Evolutionary conservation across 73 alveolate species (phyloP).

Genomic region (Halteria grandinella): DNA sequence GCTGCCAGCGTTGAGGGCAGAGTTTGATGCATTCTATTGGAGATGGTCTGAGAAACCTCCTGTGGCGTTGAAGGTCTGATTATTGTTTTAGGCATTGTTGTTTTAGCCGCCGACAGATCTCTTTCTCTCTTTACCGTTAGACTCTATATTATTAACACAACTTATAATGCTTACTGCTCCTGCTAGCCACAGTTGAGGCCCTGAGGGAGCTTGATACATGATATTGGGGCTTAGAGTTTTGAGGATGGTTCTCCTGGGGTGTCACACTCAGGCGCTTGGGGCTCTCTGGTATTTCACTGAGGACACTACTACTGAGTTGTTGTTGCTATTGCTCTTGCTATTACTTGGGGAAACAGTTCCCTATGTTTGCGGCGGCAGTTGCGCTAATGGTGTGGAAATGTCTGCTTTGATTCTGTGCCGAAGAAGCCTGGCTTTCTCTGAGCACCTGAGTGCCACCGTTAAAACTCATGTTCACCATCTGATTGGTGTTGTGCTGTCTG

Average conservation of each 20-base stretch:
- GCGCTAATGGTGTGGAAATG: no score
- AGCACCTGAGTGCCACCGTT: conserved; percentile 1
- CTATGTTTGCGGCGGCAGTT: no score
- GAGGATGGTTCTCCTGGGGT: conserved; percentile 16
- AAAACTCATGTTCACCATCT: not conserved
- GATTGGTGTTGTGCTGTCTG: not conserved
- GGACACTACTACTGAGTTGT: no score
- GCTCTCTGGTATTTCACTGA: conserved; percentile 39
- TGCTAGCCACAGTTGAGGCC: not conserved
- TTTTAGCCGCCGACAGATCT: not conserved
- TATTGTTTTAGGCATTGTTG: not conserved
- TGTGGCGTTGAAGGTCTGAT: not conserved
- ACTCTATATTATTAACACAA: no score
- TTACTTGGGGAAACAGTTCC: no score
- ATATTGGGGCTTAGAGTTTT: not conserved
- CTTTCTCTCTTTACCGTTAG: not conserved
- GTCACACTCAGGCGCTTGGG: conserved; percentile 1
- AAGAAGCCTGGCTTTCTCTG: no score
- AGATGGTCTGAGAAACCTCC: not conserved
- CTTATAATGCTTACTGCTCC: no score
- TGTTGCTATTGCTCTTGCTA: no score
- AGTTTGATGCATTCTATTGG: no score
- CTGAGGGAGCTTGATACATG: not conserved
- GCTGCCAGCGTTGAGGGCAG: not conserved
- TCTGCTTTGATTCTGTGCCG: no score